Percentiles rank a stretch among this genome's conserved stretches.
Conservation (phyloP, 2,329 filamentous ascomycete genomes). For the Neospermospora avenae region DNA sequence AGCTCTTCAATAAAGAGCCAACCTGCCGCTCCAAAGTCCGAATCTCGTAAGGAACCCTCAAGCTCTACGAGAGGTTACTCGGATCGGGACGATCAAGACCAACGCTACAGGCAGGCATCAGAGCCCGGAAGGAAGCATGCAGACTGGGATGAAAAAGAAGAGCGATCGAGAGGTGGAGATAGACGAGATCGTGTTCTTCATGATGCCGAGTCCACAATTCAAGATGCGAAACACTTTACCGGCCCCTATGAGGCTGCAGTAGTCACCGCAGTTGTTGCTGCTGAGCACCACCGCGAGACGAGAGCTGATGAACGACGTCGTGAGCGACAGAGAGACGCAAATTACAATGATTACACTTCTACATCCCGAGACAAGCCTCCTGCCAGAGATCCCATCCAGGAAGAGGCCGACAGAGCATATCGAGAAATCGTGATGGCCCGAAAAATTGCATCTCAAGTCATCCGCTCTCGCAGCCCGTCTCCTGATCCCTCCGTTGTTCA, state of each 20-base stretch:
- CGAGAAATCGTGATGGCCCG: slow-evolving; percentile 53
- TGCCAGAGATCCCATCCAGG: slow-evolving; percentile 46
- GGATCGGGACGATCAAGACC: slow-evolving; percentile 17
- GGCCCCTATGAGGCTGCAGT: slow-evolving; percentile 46
- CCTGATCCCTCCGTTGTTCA: slow-evolving; percentile 53
- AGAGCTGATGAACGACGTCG: slow-evolving; percentile 37
- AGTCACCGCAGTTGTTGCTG: slow-evolving; percentile 46
- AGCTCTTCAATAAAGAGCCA: slow-evolving; percentile 29
- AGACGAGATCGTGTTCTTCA: slow-evolving; percentile 32
- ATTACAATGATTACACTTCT: slow-evolving; percentile 29
- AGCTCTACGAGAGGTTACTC: slow-evolving; percentile 16
- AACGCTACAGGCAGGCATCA: slow-evolving; percentile 11
- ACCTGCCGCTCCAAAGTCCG: slow-evolving; percentile 11
- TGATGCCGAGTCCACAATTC: slow-evolving; percentile 43
- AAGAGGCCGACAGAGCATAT: slow-evolving; percentile 56
- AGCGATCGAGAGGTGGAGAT: slow-evolving; percentile 13
- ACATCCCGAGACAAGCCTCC: slow-evolving; percentile 19
- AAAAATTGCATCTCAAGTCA: slow-evolving; percentile 50
- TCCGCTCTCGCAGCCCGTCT: slow-evolving; percentile 50
- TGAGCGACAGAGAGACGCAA: slow-evolving; percentile 36
- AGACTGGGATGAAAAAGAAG: slow-evolving; percentile 17
- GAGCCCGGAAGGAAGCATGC: slow-evolving; percentile 18
- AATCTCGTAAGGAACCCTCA: slow-evolving; percentile 19
- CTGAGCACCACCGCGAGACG: slow-evolving; percentile 34
- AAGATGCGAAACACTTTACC: slow-evolving; percentile 47